phyloP scores from a whole-genome alignment of 805 yeast species.

The Hanseniaspora guilliermondii region DNA sequence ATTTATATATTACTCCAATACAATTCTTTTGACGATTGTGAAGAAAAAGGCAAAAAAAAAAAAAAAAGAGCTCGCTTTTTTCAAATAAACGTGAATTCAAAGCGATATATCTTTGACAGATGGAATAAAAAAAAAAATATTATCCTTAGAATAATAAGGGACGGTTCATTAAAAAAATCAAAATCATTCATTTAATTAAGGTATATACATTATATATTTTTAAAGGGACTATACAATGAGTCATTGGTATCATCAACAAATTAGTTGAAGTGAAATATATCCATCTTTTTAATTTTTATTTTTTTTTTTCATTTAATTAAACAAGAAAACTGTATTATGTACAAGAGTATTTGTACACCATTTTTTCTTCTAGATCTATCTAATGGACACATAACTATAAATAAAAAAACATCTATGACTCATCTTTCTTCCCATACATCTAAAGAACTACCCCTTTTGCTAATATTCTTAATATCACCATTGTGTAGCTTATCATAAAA shows the following conservation, averaged over 20 bases:
- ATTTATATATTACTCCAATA: background rate
- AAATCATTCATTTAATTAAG: background rate
- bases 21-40: too few relatives aligned
- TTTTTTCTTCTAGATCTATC: too few relatives aligned
- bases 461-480: conserved; percentile 16
- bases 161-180: background rate
- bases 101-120: background rate
- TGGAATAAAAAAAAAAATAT: background rate
- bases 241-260: background rate
- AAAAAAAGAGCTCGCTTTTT: background rate
- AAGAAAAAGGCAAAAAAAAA: background rate
- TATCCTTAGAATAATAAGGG: background rate
- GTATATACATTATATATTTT: too few relatives aligned
- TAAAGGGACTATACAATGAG: too few relatives aligned
- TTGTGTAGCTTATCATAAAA: conserved; percentile 44
- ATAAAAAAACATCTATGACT: too few relatives aligned
- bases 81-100: background rate
- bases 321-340: too few relatives aligned
- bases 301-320: too few relatives aligned
- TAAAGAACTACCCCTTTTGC: conserved; percentile 63
- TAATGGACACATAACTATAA: too few relatives aligned
- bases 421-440: conserved; percentile 58
- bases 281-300: too few relatives aligned
- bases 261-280: too few relatives aligned
- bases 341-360: too few relatives aligned